Conservation (phyloP, 805 yeast genomes). For the Pichia membranifaciens region DNA sequence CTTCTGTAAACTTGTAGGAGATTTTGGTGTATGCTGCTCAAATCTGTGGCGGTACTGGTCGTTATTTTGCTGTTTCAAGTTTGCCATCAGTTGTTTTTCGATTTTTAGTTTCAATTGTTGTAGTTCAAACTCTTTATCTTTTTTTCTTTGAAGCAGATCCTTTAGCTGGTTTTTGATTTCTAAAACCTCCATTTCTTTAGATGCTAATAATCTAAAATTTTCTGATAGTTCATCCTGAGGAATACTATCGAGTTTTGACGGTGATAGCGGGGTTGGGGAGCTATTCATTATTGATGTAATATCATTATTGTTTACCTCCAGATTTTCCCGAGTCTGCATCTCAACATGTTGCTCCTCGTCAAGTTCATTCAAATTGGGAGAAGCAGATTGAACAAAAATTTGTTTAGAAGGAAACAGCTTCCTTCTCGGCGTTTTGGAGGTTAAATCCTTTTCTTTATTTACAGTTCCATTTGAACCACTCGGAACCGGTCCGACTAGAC, state of each 20-base stretch:
- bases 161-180: slow-evolving; percentile 55
- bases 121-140: slow-evolving; percentile 43
- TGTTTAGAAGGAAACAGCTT: slow-evolving; percentile 1
- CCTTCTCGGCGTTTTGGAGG: slow-evolving; percentile 8
- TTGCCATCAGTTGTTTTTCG: slow-evolving; percentile 41
- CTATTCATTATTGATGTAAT: background rate
- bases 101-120: slow-evolving; percentile 43
- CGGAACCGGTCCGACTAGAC: slow-evolving; percentile 20
- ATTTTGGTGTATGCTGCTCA: slow-evolving; percentile 16
- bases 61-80: slow-evolving; percentile 25
- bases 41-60: slow-evolving; percentile 1
- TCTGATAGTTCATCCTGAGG: slow-evolving; percentile 38
- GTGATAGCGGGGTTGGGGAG: slow-evolving; percentile 1
- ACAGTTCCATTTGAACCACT: background rate
- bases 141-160: slow-evolving; percentile 35
- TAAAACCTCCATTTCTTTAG: slow-evolving; percentile 61
- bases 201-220: slow-evolving; percentile 54
- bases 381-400: background rate
- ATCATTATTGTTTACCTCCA: slow-evolving; percentile 5
- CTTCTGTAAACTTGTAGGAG: slow-evolving; percentile 19
- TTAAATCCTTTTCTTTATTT: background rate
- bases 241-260: slow-evolving; percentile 1
- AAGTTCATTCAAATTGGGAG: slow-evolving; percentile 2
- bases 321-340: slow-evolving; percentile 5
- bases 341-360: background rate